Conservation (phyloP, 139 green algal genomes). For the Dunaliella sp. region DNA sequence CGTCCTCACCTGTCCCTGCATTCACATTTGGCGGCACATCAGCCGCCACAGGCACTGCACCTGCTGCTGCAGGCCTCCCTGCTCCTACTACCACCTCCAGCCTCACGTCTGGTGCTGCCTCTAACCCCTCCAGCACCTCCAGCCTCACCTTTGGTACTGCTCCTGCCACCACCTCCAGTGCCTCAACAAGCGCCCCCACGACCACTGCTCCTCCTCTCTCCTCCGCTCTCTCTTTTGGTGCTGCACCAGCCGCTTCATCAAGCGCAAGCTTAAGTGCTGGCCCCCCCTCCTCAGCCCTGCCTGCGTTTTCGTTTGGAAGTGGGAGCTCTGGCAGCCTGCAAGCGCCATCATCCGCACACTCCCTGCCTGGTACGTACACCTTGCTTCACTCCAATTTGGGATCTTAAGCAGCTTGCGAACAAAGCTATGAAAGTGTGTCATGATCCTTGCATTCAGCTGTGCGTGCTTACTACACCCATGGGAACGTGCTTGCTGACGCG, state of each 20-base stretch:
- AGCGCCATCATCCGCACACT: background rate
- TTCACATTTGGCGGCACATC: constrained; percentile 5
- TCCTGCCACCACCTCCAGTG: background rate
- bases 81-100: background rate
- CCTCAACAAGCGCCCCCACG: background rate
- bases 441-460: too few relatives aligned
- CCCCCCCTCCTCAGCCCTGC: background rate
- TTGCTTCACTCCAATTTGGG: too few relatives aligned
- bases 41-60: background rate
- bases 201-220: background rate
- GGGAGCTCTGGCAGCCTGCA: constrained; percentile 2
- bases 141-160: background rate
- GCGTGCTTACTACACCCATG: too few relatives aligned
- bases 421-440: too few relatives aligned
- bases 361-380: background rate
- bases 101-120: background rate
- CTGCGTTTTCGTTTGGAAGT: background rate
- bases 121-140: background rate
- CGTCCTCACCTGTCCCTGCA: background rate
- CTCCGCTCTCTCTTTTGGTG: background rate
- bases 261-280: too few relatives aligned
- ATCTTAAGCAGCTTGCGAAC: too few relatives aligned
- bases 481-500: too few relatives aligned
- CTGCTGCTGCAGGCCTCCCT: background rate
- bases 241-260: constrained; percentile 1